A percentile compares a stretch with the other conserved stretches of the same genome.
phyloP scores from a whole-genome alignment of 176 grass and related monocot species.

The Oryza australiensis region DNA sequence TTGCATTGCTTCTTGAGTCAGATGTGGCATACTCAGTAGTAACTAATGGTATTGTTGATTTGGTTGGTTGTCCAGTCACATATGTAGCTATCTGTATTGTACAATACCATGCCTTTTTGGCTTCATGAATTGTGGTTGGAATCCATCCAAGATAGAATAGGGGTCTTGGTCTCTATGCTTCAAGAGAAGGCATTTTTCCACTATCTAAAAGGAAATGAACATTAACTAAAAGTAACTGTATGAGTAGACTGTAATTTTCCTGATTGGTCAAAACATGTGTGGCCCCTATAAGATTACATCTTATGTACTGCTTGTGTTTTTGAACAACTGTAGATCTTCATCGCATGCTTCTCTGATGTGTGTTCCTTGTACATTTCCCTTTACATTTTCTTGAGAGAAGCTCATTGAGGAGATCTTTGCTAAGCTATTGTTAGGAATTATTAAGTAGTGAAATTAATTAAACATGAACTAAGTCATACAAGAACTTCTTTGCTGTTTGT shows the following conservation, averaged over 20 bases:
- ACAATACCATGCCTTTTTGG: background rate
- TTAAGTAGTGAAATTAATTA: background rate
- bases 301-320: slow-evolving; percentile 7
- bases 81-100: background rate
- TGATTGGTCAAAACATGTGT: background rate
- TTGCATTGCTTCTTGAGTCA: background rate
- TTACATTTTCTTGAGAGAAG: background rate
- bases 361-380: background rate
- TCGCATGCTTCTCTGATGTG: background rate
- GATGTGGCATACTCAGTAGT: background rate
- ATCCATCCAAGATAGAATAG: background rate
- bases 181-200: background rate
- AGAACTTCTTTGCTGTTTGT: slow-evolving; percentile 1
- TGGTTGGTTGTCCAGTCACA: background rate
- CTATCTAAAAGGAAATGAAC: background rate
- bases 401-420: background rate
- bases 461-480: slow-evolving; percentile 17
- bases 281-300: background rate
- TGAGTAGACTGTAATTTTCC: background rate
- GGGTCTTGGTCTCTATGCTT: background rate
- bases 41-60: background rate
- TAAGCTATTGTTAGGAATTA: slow-evolving; percentile 4
- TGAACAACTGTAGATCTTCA: slow-evolving; percentile 14
- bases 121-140: background rate
- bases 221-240: background rate